Base-by-base conservation (phyloP, 768 basidiomycete genomes). In the Rickenella mellea region DNA sequence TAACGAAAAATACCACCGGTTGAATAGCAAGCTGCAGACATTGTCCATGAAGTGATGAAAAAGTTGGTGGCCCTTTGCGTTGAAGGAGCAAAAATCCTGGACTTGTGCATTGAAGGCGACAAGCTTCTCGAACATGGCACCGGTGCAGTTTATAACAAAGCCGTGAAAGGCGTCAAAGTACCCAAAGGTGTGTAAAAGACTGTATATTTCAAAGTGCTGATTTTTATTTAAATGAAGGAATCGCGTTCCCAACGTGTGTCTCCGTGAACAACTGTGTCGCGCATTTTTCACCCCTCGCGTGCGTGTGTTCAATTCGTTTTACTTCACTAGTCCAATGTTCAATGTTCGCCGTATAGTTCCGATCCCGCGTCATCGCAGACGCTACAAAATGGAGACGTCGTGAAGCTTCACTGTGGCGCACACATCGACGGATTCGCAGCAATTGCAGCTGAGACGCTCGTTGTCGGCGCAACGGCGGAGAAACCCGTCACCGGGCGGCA, bases 401-500 rank as follows among this genome's bases (percentile, higher is more conserved):
- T 98, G 51, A 98, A 97, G 67, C 66, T 99, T 49, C 89, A 93
- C 62, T 72, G 98, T 46, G 96, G 96, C 35, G 92, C 93, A 15
- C 96, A 99, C 57, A 91, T 99, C 63, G 94, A 98, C 60, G 96
- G 96, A 43, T 97, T 87, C 63, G 92, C 93, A 15, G 80, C 90
- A 41, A 80, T 96, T 61, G 79, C 78, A 57, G 96, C 90, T 26
- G 96, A 99, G 64, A 97, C 94, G 40, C 63, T 98, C 54, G 78
- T 96, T 46, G 76, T 97, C 25, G 88, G 91, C 29, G 83, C 89
- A 27, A 79, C 78, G 42, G 64, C 71, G 19, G 67, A 76, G 42
- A 69, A 72, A 44, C 90, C 89, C 17, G 84, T 83, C 17, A 90
- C 85, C 3, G 96, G 88, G 36, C 67, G 82, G 47, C 80, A 80